These are phyloP conservation scores for Schwanniomyces pseudopolymorphus DNA, from an alignment of 805 yeast species.

Conservation along the genomic window DNA sequence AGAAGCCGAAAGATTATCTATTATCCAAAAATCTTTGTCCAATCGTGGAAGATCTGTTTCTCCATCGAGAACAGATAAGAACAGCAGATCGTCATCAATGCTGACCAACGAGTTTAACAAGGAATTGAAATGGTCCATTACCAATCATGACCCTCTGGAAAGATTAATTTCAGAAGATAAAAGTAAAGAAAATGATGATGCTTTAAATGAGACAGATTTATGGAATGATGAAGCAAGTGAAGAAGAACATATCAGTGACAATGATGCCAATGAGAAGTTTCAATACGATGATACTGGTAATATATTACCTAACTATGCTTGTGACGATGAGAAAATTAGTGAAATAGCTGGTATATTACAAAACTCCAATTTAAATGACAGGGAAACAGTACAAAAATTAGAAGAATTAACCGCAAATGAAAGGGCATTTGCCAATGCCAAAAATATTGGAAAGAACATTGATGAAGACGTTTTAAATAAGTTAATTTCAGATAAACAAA, in stretches of 20 bases:
- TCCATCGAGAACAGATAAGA: constrained; percentile 27
- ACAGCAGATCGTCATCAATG: constrained; percentile 33
- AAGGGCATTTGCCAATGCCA: constrained; percentile 59
- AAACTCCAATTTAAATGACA: constrained; percentile 43
- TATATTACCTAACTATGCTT: constrained; percentile 57
- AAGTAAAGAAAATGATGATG: constrained; percentile 3
- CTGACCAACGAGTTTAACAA: constrained; percentile 38
- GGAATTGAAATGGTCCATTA: constrained; percentile 61
- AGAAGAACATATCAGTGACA: constrained; percentile 61
- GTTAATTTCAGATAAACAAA: constrained; percentile 36
- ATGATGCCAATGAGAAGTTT: constrained; percentile 55
- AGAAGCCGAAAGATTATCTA: constrained; percentile 43
- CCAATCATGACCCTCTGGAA: constrained; percentile 74
- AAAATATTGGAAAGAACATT: constrained; percentile 36
- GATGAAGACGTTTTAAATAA: constrained; percentile 33
- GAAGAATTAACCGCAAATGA: constrained; percentile 60
- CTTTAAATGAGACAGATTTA: neutral
- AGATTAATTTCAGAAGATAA: constrained; percentile 36
- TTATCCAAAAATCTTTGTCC: constrained; percentile 37
- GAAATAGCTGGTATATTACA: constrained; percentile 36
- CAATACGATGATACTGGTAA: constrained; percentile 62
- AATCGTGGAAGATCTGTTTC: constrained; percentile 37
- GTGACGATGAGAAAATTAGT: constrained; percentile 39
- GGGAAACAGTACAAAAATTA: constrained; percentile 47
- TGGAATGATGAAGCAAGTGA: constrained; percentile 46